phyloP scores from a whole-genome alignment of 2,329 filamentous ascomycete genomes.

The Ophiostoma piceae region DNA sequence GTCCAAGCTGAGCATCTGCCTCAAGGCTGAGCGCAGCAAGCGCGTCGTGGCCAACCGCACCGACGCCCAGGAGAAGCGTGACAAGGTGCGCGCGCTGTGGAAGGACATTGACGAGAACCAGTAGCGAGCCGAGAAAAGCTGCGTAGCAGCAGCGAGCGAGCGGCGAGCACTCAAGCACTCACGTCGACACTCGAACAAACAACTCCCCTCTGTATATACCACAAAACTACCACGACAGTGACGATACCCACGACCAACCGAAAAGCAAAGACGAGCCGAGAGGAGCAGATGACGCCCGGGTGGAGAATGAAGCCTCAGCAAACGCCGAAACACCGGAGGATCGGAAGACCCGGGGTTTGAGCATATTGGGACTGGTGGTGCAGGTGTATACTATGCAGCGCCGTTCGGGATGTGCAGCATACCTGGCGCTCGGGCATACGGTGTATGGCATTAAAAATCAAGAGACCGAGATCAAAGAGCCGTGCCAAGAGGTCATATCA shows the following conservation, averaged over 20 bases:
- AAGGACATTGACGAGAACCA: constrained; percentile 69
- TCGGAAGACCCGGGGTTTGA: neutral
- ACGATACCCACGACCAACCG: constrained; percentile 11
- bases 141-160: neutral
- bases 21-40: constrained; percentile 73
- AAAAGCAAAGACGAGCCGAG: neutral
- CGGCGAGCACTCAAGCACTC: neutral
- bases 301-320: neutral
- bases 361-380: too few relatives aligned
- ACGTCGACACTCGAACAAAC: neutral
- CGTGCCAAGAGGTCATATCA: neutral
- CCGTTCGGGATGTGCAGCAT: too few relatives aligned
- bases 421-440: too few relatives aligned
- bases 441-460: too few relatives aligned
- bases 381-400: too few relatives aligned
- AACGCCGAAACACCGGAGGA: neutral
- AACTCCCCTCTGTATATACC: neutral
- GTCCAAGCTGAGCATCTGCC: constrained; percentile 74
- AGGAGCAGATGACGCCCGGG: neutral
- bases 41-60: constrained; percentile 73
- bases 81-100: constrained; percentile 72
- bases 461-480: too few relatives aligned
- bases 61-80: constrained; percentile 61
- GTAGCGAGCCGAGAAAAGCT: constrained; percentile 10
- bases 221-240: neutral